phyloP scores from a whole-genome alignment of 345 rosid genomes.

The Melastoma malabathricum region DNA sequence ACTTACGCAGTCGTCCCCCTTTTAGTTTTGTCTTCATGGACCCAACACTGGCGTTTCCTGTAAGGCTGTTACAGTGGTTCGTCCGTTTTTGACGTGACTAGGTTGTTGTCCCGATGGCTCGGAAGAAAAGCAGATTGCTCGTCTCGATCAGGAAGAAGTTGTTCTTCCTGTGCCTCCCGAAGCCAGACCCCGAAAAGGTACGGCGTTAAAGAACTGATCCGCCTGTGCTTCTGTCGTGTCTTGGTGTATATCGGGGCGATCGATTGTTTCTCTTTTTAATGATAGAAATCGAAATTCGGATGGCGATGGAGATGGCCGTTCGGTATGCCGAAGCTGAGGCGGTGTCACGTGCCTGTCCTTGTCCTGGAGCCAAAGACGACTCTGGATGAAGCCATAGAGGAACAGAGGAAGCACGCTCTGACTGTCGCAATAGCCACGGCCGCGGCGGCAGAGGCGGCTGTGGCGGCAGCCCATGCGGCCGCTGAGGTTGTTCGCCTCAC shows the following conservation, averaged over 20 bases:
- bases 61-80: too few species aligned
- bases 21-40: too few species aligned
- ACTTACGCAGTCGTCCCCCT: too few species aligned
- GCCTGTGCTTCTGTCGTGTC: too few species aligned
- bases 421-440: conserved; percentile 79
- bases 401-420: conserved; percentile 66
- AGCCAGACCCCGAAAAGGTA: too few species aligned
- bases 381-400: conserved; percentile 43
- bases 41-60: too few species aligned
- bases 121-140: too few species aligned
- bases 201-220: too few species aligned
- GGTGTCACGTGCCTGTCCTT: conserved; percentile 26
- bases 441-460: conserved; percentile 83
- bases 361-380: conserved; percentile 18
- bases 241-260: background rate
- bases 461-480: conserved; percentile 80
- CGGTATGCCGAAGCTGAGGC: conserved; percentile 36
- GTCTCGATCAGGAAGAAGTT: background rate
- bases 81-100: too few species aligned
- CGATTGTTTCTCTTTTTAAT: background rate
- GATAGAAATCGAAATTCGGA: conserved; percentile 22
- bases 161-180: too few species aligned
- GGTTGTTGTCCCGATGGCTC: too few species aligned
- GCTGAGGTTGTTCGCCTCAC: conserved; percentile 84
- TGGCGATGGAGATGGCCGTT: conserved; percentile 41